phyloP scores from a whole-genome alignment of 2,329 filamentous ascomycete genomes.

The Thelonectria discophora region DNA sequence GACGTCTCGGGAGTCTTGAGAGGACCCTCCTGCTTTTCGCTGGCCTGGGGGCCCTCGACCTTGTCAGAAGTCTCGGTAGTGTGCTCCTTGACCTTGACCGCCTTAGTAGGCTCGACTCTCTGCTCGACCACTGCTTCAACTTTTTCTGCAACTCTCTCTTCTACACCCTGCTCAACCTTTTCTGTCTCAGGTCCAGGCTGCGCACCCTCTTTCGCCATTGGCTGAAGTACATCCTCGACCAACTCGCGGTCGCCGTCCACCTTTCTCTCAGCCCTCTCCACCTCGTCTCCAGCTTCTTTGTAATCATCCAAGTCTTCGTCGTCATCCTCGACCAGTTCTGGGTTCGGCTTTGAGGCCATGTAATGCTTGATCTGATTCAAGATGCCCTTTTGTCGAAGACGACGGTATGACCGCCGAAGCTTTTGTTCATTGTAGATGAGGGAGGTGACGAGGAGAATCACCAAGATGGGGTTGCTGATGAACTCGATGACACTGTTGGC shows the following conservation, averaged over 20 bases:
- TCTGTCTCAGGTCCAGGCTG: neutral
- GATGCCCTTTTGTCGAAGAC: constrained; percentile 43
- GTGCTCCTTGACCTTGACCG: no score
- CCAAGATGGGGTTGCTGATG: constrained; percentile 62
- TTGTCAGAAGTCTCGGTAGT: no score
- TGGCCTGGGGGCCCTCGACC: no score
- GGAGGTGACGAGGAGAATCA: constrained; percentile 55
- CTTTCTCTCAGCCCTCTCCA: neutral
- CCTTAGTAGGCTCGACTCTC: neutral
- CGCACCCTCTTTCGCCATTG: neutral
- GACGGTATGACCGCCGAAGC: constrained; percentile 51
- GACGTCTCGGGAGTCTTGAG: no score
- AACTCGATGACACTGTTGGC: constrained; percentile 63
- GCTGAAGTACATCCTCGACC: neutral
- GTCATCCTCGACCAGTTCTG: constrained; percentile 25
- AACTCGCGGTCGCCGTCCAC: neutral
- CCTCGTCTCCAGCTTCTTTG: constrained; percentile 20
- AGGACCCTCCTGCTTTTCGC: no score
- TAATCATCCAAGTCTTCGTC: constrained; percentile 20
- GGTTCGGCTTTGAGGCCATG: constrained; percentile 10
- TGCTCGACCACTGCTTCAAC: neutral
- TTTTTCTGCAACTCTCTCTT: constrained; percentile 13
- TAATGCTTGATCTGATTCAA: constrained; percentile 39
- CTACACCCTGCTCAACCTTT: constrained; percentile 9
- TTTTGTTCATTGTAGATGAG: constrained; percentile 58